Base-by-base conservation (phyloP, 139 green algal genomes). In the Edaphochlamys debaryana region DNA sequence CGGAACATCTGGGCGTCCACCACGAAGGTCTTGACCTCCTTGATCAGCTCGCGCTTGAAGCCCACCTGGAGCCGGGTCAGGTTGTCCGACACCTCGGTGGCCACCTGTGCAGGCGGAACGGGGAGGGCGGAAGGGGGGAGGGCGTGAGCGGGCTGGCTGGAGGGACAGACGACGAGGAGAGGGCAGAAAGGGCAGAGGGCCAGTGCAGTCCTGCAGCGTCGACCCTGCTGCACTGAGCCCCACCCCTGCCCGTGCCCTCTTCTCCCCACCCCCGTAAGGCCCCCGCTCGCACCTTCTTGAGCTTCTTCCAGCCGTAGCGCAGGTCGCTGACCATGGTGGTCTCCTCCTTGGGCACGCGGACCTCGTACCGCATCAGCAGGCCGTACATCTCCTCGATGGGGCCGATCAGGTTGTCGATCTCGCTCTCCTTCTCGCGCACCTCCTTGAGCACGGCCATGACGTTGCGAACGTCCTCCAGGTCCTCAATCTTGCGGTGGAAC, bases 301-400 rank as follows among this genome's bases (percentile, higher is more conserved):
- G 90, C 90, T 97, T 97, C 88, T 96, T 96, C 95, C 95, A 98
- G 73, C 89, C 91, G 88, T 98, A 97, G 72, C 92, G 91, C 87
- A 98, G 87, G 86, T 98, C 96, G 32, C 87, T 90, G 67, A 99
- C 93, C 83, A 95, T 89, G 87, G 96, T 94, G 27, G 90, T 94
- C 91, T 99, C 96, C 83, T 99, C 96, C 87, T 98, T 97, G 66
- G 95, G 93, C 87, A 99, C 95, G 30, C 89, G 89, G 22, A 98
- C 94, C 89, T 96, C 95, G 71, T 98, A 98, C 37, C 95, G 89
- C 86, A 93, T 56, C 37, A 98, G 93, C 90, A 98, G 88, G 9
- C 85, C 87, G 87, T 98, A 98, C 92, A 97, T 97, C 82, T 98
- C 95, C 89, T 98, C 95, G 67, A 98, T 97, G 36, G 96, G 96